Percentiles rank a stretch among this genome's conserved stretches.
Evolutionary conservation across 768 basidiomycete genomes (phyloP).

Genomic region (Pluteus cervinus): DNA sequence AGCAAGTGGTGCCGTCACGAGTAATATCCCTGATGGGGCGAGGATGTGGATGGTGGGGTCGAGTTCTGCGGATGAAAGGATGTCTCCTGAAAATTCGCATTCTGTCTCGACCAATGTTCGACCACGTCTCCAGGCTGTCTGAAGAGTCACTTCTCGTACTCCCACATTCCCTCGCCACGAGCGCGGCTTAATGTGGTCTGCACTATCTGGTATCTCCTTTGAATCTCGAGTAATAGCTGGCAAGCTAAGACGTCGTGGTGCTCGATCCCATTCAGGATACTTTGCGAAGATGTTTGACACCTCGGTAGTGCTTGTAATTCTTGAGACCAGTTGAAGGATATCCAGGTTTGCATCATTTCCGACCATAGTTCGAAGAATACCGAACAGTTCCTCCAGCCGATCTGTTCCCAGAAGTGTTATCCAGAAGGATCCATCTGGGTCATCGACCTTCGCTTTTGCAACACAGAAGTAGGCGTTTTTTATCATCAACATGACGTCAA

Average conservation of each 20-base stretch:
- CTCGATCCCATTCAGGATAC: conserved; percentile 31
- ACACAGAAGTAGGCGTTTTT: conserved; percentile 33
- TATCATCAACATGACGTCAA: conserved; percentile 29
- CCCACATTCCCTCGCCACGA: conserved; percentile 26
- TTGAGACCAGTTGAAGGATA: conserved; percentile 18
- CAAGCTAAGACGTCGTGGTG: conserved; percentile 25
- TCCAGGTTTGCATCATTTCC: conserved; percentile 25
- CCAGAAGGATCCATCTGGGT: conserved; percentile 24
- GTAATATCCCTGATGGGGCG: conserved; percentile 9
- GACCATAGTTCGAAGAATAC: conserved; percentile 26
- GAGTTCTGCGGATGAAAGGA: too few relatives aligned
- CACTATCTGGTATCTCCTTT: conserved; percentile 12
- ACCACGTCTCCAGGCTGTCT: conserved; percentile 25
- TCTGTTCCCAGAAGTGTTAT: conserved; percentile 33
- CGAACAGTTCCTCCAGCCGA: conserved; percentile 27
- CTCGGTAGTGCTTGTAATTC: conserved; percentile 24
- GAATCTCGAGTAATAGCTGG: conserved; percentile 18
- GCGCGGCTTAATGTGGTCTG: conserved; percentile 29
- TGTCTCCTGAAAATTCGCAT: too few relatives aligned
- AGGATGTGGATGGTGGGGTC: conserved; percentile 15
- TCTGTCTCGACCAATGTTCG: conserved; percentile 12
- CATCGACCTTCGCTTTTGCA: conserved; percentile 27
- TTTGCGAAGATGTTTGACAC: conserved; percentile 26
- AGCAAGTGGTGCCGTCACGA: conserved; percentile 10
- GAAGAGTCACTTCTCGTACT: conserved; percentile 17